A percentile compares a stretch with the other conserved stretches of the same genome.
Conservation (phyloP, 305 asterid genomes). For the Ilex paraguariensis region DNA sequence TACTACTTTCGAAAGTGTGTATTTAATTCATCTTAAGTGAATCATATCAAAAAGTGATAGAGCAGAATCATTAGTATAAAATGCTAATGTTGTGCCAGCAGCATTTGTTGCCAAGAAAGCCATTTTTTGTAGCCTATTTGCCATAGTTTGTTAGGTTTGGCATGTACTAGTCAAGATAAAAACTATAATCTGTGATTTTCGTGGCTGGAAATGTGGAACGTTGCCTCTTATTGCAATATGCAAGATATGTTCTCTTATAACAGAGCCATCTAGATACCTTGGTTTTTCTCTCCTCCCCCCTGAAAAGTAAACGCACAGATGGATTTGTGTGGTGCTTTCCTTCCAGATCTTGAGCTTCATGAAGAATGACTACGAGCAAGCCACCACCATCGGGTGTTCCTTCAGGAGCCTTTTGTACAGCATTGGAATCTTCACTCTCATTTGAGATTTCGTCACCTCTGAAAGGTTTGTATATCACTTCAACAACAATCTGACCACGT, state of each 20-base stretch:
- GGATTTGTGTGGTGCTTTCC: constrained; percentile 94
- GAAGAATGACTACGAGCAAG: constrained; percentile 71
- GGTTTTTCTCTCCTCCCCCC: constrained; percentile 79
- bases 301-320: constrained; percentile 65
- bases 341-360: constrained; percentile 92
- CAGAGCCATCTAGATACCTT: constrained; percentile 41
- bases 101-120: too few relatives aligned
- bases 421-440: constrained; percentile 43
- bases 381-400: constrained; percentile 98
- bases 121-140: too few relatives aligned
- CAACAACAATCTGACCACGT: constrained; percentile 78
- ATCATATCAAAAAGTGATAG: too few relatives aligned
- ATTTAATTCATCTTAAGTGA: too few relatives aligned
- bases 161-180: too few relatives aligned
- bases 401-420: constrained; percentile 81
- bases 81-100: too few relatives aligned
- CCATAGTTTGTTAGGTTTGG: too few relatives aligned
- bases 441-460: constrained; percentile 46
- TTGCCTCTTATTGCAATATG: too few relatives aligned
- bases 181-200: too few relatives aligned
- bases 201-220: too few relatives aligned
- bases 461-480: constrained; percentile 71
- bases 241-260: not conserved
- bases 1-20: too few relatives aligned
- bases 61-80: too few relatives aligned